Evolutionary conservation across 2,329 filamentous ascomycete genomes (phyloP).

Genomic region (Uncinocarpus reesii): DNA sequence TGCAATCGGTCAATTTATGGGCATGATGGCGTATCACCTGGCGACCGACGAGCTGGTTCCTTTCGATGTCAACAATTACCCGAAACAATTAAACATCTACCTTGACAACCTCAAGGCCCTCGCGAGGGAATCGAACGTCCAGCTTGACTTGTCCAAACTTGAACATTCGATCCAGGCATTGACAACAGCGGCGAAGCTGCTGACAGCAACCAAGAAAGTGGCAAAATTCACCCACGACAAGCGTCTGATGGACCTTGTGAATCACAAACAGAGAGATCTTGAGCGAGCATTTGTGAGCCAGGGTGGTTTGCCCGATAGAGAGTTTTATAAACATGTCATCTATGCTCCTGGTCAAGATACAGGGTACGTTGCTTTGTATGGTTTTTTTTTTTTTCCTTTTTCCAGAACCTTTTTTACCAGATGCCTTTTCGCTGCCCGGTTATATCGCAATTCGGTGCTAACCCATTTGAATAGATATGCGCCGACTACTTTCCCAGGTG

Average conservation of each 20-base stretch:
- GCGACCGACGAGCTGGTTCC: slow-evolving; percentile 32
- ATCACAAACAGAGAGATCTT: slow-evolving; percentile 39
- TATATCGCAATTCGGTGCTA: no score
- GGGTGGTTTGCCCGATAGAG: slow-evolving; percentile 37
- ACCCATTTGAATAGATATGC: slow-evolving; percentile 17
- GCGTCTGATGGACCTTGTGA: slow-evolving; percentile 25
- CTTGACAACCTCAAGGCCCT: slow-evolving; percentile 26
- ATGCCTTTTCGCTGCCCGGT: neutral
- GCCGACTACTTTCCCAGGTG: slow-evolving; percentile 21
- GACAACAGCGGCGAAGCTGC: slow-evolving; percentile 16
- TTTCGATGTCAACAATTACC: slow-evolving; percentile 32
- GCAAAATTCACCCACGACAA: slow-evolving; percentile 9
- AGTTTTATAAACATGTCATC: slow-evolving; percentile 40
- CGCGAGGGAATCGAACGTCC: slow-evolving; percentile 18
- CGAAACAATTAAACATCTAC: slow-evolving; percentile 29
- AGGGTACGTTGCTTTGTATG: slow-evolving; percentile 17
- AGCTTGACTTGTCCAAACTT: slow-evolving; percentile 20
- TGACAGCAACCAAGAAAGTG: slow-evolving; percentile 17
- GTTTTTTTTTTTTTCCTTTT: neutral
- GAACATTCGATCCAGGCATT: slow-evolving; percentile 31
- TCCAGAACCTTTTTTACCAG: neutral
- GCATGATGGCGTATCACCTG: slow-evolving; percentile 36
- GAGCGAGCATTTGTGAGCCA: slow-evolving; percentile 38
- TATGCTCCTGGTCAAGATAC: slow-evolving; percentile 39
- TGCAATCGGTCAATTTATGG: slow-evolving; percentile 41